Percentiles rank a stretch among this genome's conserved stretches.
Evolutionary conservation across 23 red algal genomes (phyloP).

Genomic region (Gracilariopsis chorda): DNA sequence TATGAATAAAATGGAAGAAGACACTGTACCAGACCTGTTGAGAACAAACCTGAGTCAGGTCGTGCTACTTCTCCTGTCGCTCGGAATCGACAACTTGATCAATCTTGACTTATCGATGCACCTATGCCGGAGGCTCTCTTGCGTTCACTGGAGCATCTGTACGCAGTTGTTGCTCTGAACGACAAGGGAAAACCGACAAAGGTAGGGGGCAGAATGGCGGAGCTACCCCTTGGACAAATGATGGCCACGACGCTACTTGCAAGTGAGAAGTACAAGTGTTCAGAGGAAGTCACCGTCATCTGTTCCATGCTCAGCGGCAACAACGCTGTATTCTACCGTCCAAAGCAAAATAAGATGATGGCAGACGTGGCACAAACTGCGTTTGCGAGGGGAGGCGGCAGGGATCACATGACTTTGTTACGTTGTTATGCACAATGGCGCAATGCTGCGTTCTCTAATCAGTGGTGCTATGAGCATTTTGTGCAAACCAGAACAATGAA

Average conservation of each 20-base stretch:
- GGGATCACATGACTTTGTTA: slow-evolving; percentile 72
- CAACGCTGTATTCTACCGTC: slow-evolving; percentile 67
- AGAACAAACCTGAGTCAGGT: slow-evolving; percentile 76
- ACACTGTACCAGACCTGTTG: slow-evolving; percentile 69
- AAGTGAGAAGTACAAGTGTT: slow-evolving; percentile 55
- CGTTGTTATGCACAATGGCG: slow-evolving; percentile 70
- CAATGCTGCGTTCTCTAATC: slow-evolving; percentile 39
- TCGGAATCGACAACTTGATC: slow-evolving; percentile 77
- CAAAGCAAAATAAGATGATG: slow-evolving; percentile 60
- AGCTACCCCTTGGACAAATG: slow-evolving; percentile 79
- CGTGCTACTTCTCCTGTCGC: slow-evolving; percentile 61
- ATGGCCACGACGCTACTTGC: slow-evolving; percentile 72
- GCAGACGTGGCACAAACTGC: slow-evolving; percentile 52
- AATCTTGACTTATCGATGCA: slow-evolving; percentile 82
- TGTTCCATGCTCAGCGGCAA: slow-evolving; percentile 75
- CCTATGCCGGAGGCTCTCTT: slow-evolving; percentile 56
- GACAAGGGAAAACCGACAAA: slow-evolving; percentile 64
- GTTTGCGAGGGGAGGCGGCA: slow-evolving; percentile 25
- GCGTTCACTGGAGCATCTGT: slow-evolving; percentile 73
- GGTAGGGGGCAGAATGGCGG: slow-evolving; percentile 72
- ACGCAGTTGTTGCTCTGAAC: slow-evolving; percentile 69
- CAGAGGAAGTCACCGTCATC: slow-evolving; percentile 67
- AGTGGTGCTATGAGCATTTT: slow-evolving; percentile 87
- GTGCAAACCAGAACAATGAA: slow-evolving; percentile 70
- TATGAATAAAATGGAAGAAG: slow-evolving; percentile 55